Base-by-base conservation (phyloP, 2,329 filamentous ascomycete species). In the Celoporthe dispersa region DNA sequence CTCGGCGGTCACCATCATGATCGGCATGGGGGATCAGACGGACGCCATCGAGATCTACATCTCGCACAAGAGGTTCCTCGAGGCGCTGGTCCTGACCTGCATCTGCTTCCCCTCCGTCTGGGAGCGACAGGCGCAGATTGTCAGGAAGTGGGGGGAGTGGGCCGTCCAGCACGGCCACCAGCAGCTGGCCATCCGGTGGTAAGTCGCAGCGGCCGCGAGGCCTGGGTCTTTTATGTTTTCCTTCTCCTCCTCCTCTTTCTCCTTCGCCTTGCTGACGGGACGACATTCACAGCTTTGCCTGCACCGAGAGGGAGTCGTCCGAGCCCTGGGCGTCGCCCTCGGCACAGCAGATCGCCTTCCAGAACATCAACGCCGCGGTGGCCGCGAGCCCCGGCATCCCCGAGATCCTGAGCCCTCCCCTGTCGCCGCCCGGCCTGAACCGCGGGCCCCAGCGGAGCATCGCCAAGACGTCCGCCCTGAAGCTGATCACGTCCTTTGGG, bases 1-100 rank as follows among this genome's bases (percentile, higher is more conserved):
- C 77, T 94, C 94, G 0, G 94, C 96, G 6, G 94, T 94, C 25
- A 95, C 95, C 0, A 95, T 98, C 72, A 89, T 99, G 80, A 89
- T 99, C 44, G 94, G 94, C 19, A 90, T 99, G 80, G 94, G 94
- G 2, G 95, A 98, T 77, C 86, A 93, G 75, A 95, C 97, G 73
- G 95, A 99, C 78, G 96, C 96, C 0, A 94, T 99, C 71, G 96
- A 99, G 80, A 92, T 98, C 39, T 99, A 99, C 76, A 89, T 97
- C 41, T 97, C 94, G 14, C 94, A 96, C 73, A 94, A 91, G 79
- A 91, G 91, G 76, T 97, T 91, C 78, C 92, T 99, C 91, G 96
- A 99, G 81, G 95, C 96, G 2, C 86, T 98, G 41, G 87, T 99
- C 19, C 86, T 99, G 73, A 92, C 94, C 0, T 97, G 94, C 76